Percentiles rank a stretch among this genome's conserved stretches.
Evolutionary conservation across 495 filamentous ascomycete species (phyloP).

Genomic region (Bathelium albidoporum): DNA sequence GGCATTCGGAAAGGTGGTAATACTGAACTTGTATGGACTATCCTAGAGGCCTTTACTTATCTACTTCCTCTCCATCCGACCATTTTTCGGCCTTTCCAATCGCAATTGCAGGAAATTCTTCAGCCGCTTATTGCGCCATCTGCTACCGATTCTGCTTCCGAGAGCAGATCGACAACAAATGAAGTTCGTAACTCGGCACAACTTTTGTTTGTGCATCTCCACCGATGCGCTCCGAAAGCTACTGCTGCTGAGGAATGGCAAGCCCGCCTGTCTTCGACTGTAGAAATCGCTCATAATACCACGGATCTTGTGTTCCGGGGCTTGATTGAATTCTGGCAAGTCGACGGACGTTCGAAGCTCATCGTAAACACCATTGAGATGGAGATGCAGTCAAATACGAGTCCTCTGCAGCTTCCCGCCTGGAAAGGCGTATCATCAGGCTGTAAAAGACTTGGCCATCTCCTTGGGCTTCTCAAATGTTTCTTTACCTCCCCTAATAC

Average conservation of each 20-base stretch:
- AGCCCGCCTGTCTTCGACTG: conserved; percentile 45
- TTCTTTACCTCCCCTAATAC: conserved; percentile 52
- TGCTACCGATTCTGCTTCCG: conserved; percentile 19
- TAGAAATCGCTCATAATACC: conserved; percentile 54
- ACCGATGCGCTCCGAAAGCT: conserved; percentile 67
- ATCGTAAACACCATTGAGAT: conserved; percentile 20
- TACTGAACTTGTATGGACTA: conserved; percentile 46
- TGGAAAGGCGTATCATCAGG: conserved; percentile 69
- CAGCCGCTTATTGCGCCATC: conserved; percentile 49
- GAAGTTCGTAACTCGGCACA: conserved; percentile 38
- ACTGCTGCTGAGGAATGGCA: conserved; percentile 63
- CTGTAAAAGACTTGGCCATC: conserved; percentile 51
- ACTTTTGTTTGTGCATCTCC: conserved; percentile 54
- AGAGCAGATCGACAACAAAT: conserved; percentile 10
- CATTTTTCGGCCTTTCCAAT: conserved; percentile 61
- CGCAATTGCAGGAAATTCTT: conserved; percentile 53
- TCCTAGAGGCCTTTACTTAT: conserved; percentile 53
- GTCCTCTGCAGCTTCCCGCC: conserved; percentile 44
- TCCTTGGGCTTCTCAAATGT: conserved; percentile 45
- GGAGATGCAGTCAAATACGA: conserved; percentile 32
- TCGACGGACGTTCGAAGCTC: conserved; percentile 22
- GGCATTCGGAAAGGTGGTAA: conserved; percentile 14
- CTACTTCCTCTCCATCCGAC: conserved; percentile 69
- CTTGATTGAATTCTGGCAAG: conserved; percentile 67
- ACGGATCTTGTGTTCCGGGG: conserved; percentile 65